phyloP scores from a whole-genome alignment of 148 eudicot genomes.

The Fagopyrum homotropicum region DNA sequence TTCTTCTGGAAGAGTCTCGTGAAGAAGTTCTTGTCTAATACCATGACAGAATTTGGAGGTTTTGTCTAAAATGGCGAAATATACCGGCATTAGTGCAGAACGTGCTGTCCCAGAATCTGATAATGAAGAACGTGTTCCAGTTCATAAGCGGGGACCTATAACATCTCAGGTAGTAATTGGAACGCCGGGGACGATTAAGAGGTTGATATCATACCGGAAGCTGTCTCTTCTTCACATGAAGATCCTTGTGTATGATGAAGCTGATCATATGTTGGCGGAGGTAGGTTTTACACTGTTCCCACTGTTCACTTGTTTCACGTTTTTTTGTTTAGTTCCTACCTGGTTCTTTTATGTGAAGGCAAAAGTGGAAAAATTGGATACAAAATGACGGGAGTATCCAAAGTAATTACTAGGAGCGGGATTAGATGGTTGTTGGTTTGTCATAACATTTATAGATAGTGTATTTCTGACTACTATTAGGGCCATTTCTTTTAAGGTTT shows the following conservation, averaged over 20 bases:
- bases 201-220: conserved; percentile 46
- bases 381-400: background rate
- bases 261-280: conserved; percentile 92
- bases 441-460: background rate
- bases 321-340: background rate
- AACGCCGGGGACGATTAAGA: conserved; percentile 72
- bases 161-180: conserved; percentile 78
- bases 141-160: conserved; percentile 41
- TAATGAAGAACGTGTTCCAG: conserved; percentile 38
- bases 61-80: conserved; percentile 70
- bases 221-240: conserved; percentile 56
- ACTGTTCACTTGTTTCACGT: background rate
- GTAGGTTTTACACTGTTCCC: conserved; percentile 22
- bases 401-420: background rate
- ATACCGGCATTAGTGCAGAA: conserved; percentile 64
- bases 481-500: background rate
- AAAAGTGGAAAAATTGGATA: background rate
- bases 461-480: background rate
- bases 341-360: background rate
- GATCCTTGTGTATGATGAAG: conserved; percentile 93
- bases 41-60: conserved; percentile 72
- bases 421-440: background rate
- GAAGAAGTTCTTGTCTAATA: background rate
- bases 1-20: background rate
- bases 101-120: conserved; percentile 57